Conservation (phyloP, 306 rosid genomes). For the Dryas octopetala region DNA sequence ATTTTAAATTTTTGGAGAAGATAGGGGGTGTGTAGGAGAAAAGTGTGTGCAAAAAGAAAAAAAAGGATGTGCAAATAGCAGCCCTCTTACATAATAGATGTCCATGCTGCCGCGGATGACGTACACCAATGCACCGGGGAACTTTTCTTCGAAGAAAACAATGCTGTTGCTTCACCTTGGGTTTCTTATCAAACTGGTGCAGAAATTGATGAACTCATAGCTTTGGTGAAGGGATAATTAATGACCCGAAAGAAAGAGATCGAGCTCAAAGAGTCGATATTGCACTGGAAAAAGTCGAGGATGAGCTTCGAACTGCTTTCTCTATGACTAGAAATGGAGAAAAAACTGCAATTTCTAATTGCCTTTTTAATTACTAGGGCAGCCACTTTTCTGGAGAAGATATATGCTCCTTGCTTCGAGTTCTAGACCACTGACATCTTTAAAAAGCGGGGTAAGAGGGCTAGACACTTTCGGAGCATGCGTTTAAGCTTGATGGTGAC, state of each 20-base stretch:
- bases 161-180: conserved; percentile 51
- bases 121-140: not conserved
- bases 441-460: conserved; percentile 54
- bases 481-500: too few relatives aligned
- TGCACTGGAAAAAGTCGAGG: conserved; percentile 63
- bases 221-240: conserved; percentile 55
- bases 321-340: conserved; percentile 42
- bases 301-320: conserved; percentile 36
- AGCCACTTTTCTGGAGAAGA: conserved; percentile 62
- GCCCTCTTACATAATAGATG: conserved; percentile 18
- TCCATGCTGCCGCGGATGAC: conserved; percentile 28
- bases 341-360: conserved; percentile 34
- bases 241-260: conserved; percentile 66
- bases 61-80: too few relatives aligned
- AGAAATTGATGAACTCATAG: conserved; percentile 64
- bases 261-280: conserved; percentile 68
- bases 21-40: too few relatives aligned
- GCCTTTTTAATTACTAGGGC: conserved; percentile 63
- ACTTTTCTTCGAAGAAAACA: conserved; percentile 7
- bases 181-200: conserved; percentile 68
- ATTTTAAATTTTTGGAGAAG: too few relatives aligned
- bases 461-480: conserved; percentile 11
- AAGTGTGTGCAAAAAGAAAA: too few relatives aligned
- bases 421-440: conserved; percentile 42
- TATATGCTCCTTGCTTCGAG: conserved; percentile 65